Evolutionary conservation across 169 alveolate species (phyloP).

Genomic region (Plasmodium vinckei): DNA sequence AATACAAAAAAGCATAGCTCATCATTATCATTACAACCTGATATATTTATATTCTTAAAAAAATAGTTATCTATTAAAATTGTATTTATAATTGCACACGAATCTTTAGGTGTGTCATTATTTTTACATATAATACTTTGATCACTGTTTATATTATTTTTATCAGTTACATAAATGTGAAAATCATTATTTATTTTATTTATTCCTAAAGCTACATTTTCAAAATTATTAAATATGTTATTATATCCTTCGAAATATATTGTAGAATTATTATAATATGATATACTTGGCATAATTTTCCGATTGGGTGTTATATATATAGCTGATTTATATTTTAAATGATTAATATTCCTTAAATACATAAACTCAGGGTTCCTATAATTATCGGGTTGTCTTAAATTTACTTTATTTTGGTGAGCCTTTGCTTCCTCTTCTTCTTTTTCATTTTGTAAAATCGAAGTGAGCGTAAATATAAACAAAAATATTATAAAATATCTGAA

Average conservation of each 20-base stretch:
- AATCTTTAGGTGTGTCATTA: constrained; percentile 2
- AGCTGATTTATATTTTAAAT: constrained; percentile 59
- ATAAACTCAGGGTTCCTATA: constrained; percentile 36
- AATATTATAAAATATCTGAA: constrained; percentile 60
- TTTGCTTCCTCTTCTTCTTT: constrained; percentile 70
- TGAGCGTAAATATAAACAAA: constrained; percentile 45
- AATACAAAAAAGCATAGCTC: constrained; percentile 60
- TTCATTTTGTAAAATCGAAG: constrained; percentile 35
- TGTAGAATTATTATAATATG: constrained; percentile 16
- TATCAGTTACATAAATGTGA: constrained; percentile 26
- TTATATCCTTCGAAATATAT: constrained; percentile 68
- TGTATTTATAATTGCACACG: constrained; percentile 52
- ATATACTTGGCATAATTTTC: constrained; percentile 56
- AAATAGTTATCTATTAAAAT: constrained; percentile 30
- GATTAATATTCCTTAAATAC: constrained; percentile 54
- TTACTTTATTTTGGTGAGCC: constrained; percentile 24
- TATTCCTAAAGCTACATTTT: constrained; percentile 43
- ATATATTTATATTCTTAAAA: constrained; percentile 36
- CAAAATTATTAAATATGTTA: constrained; percentile 48
- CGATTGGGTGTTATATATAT: constrained; percentile 73
- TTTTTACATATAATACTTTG: constrained; percentile 13
- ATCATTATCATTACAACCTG: constrained; percentile 39
- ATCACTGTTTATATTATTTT: constrained; percentile 3
- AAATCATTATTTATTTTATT: constrained; percentile 35
- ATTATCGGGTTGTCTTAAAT: constrained; percentile 69